Evolutionary conservation across 169 alveolate genomes (phyloP).

Genomic region (Perkinsus marinus): DNA sequence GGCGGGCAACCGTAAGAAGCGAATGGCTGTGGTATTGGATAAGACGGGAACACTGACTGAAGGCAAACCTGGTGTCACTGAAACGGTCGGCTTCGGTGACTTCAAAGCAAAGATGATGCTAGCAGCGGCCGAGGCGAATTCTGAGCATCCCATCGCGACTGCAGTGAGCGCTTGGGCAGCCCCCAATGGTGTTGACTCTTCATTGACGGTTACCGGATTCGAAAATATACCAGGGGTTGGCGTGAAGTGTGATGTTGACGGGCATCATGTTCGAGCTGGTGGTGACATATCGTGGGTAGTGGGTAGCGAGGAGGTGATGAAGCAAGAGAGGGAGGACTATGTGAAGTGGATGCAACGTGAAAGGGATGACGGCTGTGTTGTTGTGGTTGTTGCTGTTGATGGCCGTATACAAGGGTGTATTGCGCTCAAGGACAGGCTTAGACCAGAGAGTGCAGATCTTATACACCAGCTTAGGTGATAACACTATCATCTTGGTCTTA

Average conservation of each 20-base stretch:
- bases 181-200: neutral
- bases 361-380: neutral
- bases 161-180: neutral
- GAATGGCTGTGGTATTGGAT: slow-evolving; percentile 12
- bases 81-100: neutral
- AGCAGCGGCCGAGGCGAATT: neutral
- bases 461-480: neutral
- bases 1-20: neutral
- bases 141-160: neutral
- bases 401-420: neutral
- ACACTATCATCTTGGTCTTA: too few species aligned
- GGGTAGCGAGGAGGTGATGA: neutral
- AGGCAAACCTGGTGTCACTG: slow-evolving; percentile 4
- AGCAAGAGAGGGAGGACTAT: neutral
- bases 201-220: neutral
- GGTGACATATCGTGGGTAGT: neutral
- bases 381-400: neutral
- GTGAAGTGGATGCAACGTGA: neutral
- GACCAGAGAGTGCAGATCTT: neutral
- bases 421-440: neutral
- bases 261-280: neutral
- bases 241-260: neutral
- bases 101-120: neutral
- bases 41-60: slow-evolving; percentile 31
- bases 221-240: neutral